Evolutionary conservation across 169 alveolate species (phyloP).

Genomic region (Cryptosporidium sp.): DNA sequence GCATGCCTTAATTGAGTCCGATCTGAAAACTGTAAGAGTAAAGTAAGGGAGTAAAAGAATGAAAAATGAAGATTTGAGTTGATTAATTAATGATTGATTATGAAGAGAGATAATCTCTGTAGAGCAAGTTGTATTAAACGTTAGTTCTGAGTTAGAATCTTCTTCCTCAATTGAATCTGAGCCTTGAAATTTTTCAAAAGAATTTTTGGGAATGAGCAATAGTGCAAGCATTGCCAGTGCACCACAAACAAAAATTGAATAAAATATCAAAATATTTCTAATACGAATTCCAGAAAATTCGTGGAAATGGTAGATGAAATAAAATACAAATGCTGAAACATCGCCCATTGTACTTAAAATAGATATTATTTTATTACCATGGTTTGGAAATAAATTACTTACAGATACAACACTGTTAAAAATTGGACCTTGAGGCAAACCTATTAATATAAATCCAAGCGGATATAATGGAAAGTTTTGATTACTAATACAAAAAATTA

Average conservation of each 20-base stretch:
- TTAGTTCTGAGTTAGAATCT: slow-evolving; percentile 7
- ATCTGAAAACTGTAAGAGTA: slow-evolving; percentile 63
- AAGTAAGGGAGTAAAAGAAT: slow-evolving; percentile 52
- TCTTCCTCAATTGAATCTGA: slow-evolving; percentile 5
- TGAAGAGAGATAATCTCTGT: background rate
- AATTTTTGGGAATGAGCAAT: slow-evolving; percentile 37
- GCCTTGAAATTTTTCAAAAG: slow-evolving; percentile 13
- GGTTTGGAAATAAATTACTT: slow-evolving; percentile 61
- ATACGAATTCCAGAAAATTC: slow-evolving; percentile 24
- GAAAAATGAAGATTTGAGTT: slow-evolving; percentile 53
- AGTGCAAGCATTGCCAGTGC: slow-evolving; percentile 35
- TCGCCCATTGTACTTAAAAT: slow-evolving; percentile 76
- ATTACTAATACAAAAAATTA: slow-evolving; percentile 59
- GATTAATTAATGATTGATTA: slow-evolving; percentile 11
- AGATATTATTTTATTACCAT: slow-evolving; percentile 58
- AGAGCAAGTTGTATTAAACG: background rate
- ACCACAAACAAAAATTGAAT: slow-evolving; percentile 55
- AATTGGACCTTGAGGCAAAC: slow-evolving; percentile 73
- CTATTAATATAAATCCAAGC: slow-evolving; percentile 69
- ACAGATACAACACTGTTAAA: slow-evolving; percentile 72
- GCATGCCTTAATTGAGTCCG: slow-evolving; percentile 72
- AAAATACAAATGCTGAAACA: slow-evolving; percentile 73
- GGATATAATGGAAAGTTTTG: slow-evolving; percentile 52
- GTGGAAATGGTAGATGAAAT: slow-evolving; percentile 47
- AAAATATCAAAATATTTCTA: slow-evolving; percentile 34